Evolutionary conservation across 2,329 filamentous ascomycete species (phyloP), one percentile per base, ranked within the genome.

Genomic region (Fusarium annulatum): DNA sequence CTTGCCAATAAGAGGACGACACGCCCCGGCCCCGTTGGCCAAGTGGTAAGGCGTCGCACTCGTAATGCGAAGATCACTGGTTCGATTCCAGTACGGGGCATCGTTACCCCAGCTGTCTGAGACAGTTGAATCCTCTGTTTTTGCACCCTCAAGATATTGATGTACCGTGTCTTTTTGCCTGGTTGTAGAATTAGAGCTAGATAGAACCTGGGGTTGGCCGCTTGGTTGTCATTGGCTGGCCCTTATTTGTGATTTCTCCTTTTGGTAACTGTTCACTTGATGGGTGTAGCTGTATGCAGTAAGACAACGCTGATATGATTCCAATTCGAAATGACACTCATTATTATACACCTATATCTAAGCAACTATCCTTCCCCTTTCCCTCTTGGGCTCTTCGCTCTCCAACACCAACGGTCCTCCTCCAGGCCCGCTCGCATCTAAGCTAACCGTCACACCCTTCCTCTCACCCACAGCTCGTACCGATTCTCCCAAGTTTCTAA

Each of bases 381-480:
- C 64, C 18, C 76, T 75, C 26, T 57, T 71, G 51, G 81, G 49
- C 9, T 75, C 73, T 52, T 93, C 88, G 43, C 88, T 90, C 76
- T 92, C 91, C 30, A 94, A 80, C 33, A 94, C 85, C 83, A 93
- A 85, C 30, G 91, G 91, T 1, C 91, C 90, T 3, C 90, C 91
- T 3, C 88, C 88, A 2, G 88, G 86, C 0, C 91, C 91, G 69
- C 91, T 91, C 2, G 90, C 87, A 79, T 93, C 92, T 34, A 94
- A 80, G 73, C 90, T 93, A 30, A 96, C 87, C 2, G 93, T 97
- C 38, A 94, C 93, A 74, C 89, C 90, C 70, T 84, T 86, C 61
- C 93, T 85, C 83, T 95, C 91, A 19, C 90, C 88, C 28, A 95
- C 87, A 5, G 97, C 93, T 56, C 92, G 83, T 3, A 98, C 88